These are phyloP conservation scores for Candida sanyaensis DNA, from an alignment of 1,139 yeast genomes.

Conservation along the genomic window DNA sequence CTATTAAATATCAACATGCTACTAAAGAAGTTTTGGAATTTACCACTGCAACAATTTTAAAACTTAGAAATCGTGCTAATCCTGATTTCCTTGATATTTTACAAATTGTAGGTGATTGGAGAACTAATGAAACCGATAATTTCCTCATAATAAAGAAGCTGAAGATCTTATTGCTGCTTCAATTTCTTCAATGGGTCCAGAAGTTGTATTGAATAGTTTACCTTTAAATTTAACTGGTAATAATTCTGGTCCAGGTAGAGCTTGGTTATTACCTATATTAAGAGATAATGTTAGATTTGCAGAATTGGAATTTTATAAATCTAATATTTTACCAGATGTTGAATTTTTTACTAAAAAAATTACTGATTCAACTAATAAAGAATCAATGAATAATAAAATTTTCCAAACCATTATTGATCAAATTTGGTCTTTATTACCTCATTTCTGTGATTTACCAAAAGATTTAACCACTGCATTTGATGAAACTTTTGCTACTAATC, in stretches of 20 bases:
- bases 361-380: constrained; percentile 41
- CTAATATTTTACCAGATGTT: constrained; percentile 66
- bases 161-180: constrained; percentile 82
- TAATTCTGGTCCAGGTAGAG: constrained; percentile 66
- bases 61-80: constrained; percentile 65
- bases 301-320: constrained; percentile 60
- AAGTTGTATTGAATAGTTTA: constrained; percentile 65
- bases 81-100: constrained; percentile 72
- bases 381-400: constrained; percentile 70
- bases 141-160: constrained; percentile 73
- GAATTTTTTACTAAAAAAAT: constrained; percentile 57
- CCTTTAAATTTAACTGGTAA: constrained; percentile 69
- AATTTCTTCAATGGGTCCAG: constrained; percentile 83
- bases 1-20: constrained; percentile 76
- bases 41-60: constrained; percentile 61
- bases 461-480: constrained; percentile 69
- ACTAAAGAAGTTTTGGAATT: constrained; percentile 75
- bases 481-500: constrained; percentile 72
- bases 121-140: constrained; percentile 71
- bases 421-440: constrained; percentile 89
- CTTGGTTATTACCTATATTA: constrained; percentile 92
- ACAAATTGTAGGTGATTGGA: constrained; percentile 79
- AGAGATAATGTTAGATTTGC: constrained; percentile 84
- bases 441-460: constrained; percentile 82
- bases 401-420: constrained; percentile 86